Base-by-base conservation (phyloP, 1,284 basidiomycete genomes). In the Austroboletus niveus region DNA sequence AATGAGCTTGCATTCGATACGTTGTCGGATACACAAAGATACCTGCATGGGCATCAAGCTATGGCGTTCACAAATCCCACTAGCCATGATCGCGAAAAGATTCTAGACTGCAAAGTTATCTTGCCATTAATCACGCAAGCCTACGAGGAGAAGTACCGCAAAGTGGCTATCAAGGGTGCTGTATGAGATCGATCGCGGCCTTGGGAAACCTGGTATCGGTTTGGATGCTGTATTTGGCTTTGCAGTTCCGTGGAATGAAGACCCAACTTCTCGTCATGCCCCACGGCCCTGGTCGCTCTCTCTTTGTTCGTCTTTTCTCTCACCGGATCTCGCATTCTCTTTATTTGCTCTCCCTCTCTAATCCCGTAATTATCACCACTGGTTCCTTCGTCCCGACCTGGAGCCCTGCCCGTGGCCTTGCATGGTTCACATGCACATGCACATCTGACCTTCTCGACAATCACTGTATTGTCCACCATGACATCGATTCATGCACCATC, bases 1-100 rank as follows among this genome's bases (percentile, higher is more conserved):
- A 76, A 81, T 56, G 90, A 94, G 66, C 84, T 99, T 52, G 92
- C 84, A 24, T 98, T 97, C 72, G 89, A 93, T 20, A 74, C 77
- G 12, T 64, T 83, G 39, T 71, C 79, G 45, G 82, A 84, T 45
- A 77, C 87, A 9, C 77, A 83, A 62, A 72, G 78, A 47, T 98
- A 97, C 70, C 76, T 99, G 27, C 67, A 71, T 53, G 72, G 81
- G 47, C 88, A 94, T 70, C 74, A 81, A 41, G 87, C 85, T 6
- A 84, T 82, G 22, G 73, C 78, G 54, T 97, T 88, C 74, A 78
- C 79, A 56, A 81, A 89, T 60, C 81, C 84, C 22, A 77, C 75
- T 58, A 73, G 68, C 53, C 72, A 79, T 17, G 85, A 88, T 65
- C 63, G 60, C 27, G 74, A 85, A 55, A 86, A 85, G 69, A 69